Evolutionary conservation across 257 asterid species (phyloP).

Genomic region (Scutellaria minor): DNA sequence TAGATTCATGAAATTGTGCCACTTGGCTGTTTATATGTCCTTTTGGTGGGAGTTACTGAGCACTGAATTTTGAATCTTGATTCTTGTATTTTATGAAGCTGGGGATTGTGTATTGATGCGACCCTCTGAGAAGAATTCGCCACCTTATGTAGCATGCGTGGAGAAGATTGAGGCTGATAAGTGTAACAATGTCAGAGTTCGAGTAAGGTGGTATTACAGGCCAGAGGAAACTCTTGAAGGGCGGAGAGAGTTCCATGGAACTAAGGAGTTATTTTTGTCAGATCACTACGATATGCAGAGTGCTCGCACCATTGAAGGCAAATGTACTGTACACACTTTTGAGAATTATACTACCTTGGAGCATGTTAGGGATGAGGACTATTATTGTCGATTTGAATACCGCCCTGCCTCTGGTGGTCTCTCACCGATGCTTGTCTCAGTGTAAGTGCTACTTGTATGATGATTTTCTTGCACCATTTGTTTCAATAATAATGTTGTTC

Average conservation of each 20-base stretch:
- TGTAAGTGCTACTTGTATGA: conserved; percentile 47
- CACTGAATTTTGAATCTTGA: conserved; percentile 24
- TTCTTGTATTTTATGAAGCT: conserved; percentile 44
- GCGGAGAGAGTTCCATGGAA: conserved; percentile 68
- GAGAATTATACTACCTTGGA: conserved; percentile 60
- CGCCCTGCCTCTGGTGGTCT: conserved; percentile 57
- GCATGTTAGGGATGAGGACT: conserved; percentile 58
- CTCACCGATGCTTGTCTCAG: conserved; percentile 56
- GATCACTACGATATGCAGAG: conserved; percentile 68
- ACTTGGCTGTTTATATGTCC: background rate
- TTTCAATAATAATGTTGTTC: conserved; percentile 17
- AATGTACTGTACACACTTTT: conserved; percentile 64
- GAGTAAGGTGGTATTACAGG: conserved; percentile 72
- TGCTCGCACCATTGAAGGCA: conserved; percentile 66
- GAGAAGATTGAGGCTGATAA: conserved; percentile 65
- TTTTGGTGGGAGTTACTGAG: background rate
- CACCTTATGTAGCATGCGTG: conserved; percentile 64
- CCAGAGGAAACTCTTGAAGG: conserved; percentile 77
- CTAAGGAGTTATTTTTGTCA: conserved; percentile 63
- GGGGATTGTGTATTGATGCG: conserved; percentile 71
- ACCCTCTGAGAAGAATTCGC: conserved; percentile 45
- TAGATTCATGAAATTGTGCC: conserved; percentile 7
- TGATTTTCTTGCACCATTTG: conserved; percentile 12
- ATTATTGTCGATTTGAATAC: conserved; percentile 63
- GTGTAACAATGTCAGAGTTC: conserved; percentile 45